Evolutionary conservation across 2,329 filamentous ascomycete genomes (phyloP).

Genomic region (Lomentospora prolificans): DNA sequence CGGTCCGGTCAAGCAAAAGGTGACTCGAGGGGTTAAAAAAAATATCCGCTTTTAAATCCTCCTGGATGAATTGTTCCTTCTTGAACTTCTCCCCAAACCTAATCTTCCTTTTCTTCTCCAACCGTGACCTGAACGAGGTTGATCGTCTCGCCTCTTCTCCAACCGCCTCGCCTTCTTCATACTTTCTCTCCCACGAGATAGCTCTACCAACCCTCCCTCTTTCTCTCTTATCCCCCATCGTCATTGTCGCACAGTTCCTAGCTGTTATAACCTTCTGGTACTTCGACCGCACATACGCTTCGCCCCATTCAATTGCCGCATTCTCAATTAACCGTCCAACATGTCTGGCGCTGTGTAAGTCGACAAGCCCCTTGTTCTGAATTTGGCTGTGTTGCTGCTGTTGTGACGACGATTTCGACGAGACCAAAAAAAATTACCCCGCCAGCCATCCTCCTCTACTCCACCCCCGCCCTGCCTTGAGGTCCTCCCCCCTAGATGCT

Average conservation of each 20-base stretch:
- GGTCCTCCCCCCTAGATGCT: neutral
- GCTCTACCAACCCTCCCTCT: neutral
- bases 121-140: neutral
- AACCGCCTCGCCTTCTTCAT: neutral
- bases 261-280: neutral
- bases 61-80: neutral
- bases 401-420: neutral
- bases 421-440: conserved; percentile 9
- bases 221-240: neutral
- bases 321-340: conserved; percentile 23
- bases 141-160: neutral
- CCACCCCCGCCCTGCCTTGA: conserved; percentile 13
- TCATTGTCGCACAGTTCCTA: neutral
- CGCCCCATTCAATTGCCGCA: neutral
- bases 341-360: conserved; percentile 64
- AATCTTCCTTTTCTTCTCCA: neutral
- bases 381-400: neutral
- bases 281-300: neutral
- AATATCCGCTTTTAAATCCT: conserved; percentile 8
- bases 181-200: neutral
- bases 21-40: conserved; percentile 6
- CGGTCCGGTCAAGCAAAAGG: conserved; percentile 1
- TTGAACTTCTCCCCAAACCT: conserved; percentile 6
- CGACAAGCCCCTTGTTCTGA: conserved; percentile 7
- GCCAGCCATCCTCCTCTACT: conserved; percentile 28